phyloP scores from a whole-genome alignment of 129 eudicot species.

The Scalesia atractyloides region DNA sequence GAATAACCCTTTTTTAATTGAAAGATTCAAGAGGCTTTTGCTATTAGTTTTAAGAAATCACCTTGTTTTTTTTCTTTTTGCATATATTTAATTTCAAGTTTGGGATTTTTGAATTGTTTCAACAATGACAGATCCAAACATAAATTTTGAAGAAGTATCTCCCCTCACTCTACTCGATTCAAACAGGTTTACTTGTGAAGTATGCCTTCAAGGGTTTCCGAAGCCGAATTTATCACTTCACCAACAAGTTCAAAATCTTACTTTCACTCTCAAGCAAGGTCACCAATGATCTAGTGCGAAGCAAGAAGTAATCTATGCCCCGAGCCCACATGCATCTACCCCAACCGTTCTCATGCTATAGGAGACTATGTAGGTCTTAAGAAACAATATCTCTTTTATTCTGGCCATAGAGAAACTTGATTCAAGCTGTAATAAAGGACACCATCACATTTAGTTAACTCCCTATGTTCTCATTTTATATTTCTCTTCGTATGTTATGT shows the following conservation, averaged over 20 bases:
- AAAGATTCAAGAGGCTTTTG: too few species aligned
- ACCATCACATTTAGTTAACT: too few species aligned
- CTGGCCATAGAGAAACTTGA: too few species aligned
- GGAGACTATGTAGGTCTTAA: conserved; percentile 63
- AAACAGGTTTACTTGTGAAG: conserved; percentile 42
- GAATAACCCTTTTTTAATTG: too few species aligned
- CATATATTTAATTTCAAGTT: background rate
- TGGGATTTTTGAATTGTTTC: background rate
- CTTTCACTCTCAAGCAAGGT: too few species aligned
- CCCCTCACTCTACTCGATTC: conserved; percentile 42
- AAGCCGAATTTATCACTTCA: too few species aligned
- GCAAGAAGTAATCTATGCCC: conserved; percentile 55
- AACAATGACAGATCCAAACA: conserved; percentile 45
- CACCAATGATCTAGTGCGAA: conserved; percentile 9
- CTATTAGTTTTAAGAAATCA: too few species aligned
- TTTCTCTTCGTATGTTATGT: too few species aligned
- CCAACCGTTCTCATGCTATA: conserved; percentile 45
- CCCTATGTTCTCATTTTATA: too few species aligned
- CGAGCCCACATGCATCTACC: conserved; percentile 52
- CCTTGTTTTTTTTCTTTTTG: background rate
- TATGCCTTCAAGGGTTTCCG: conserved; percentile 57
- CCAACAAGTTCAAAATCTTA: too few species aligned
- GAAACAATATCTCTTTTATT: conserved; percentile 19
- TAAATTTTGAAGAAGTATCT: conserved; percentile 38
- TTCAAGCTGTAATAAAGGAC: too few species aligned